Conservation (phyloP, 352 stramenopile genomes). For the Pythium plurisporium region DNA sequence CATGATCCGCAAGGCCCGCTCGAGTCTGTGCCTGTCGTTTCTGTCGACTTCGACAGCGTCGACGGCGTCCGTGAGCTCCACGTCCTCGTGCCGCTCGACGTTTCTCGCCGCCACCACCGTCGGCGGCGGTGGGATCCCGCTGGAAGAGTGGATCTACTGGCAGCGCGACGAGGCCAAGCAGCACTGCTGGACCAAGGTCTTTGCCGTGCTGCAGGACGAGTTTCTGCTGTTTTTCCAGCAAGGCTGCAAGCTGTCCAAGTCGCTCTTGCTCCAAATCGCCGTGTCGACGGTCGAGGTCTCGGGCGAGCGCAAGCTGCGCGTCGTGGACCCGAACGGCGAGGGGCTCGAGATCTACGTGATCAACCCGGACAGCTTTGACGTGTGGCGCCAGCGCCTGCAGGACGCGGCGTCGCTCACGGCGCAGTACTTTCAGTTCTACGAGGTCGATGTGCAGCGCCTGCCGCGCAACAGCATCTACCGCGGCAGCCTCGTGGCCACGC, state of each 20-base stretch:
- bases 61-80: conserved; percentile 24
- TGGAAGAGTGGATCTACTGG: conserved; percentile 85
- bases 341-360: conserved; percentile 73
- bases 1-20: conserved; percentile 21
- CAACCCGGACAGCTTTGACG: conserved; percentile 40
- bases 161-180: conserved; percentile 61
- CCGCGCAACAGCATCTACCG: conserved; percentile 59
- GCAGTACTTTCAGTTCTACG: conserved; percentile 58
- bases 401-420: conserved; percentile 54
- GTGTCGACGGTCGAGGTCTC: conserved; percentile 64
- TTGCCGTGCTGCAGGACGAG: conserved; percentile 71
- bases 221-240: conserved; percentile 80
- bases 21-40: conserved; percentile 17
- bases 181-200: conserved; percentile 81
- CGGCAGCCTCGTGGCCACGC: conserved; percentile 63
- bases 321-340: conserved; percentile 74
- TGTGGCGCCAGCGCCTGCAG: conserved; percentile 54
- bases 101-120: conserved; percentile 33
- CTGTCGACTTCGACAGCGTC: conserved; percentile 16
- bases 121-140: conserved; percentile 28
- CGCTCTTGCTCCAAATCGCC: conserved; percentile 72
- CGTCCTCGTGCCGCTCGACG: conserved; percentile 34
- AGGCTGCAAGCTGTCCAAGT: conserved; percentile 38
- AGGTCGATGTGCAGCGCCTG: conserved; percentile 49
- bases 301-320: conserved; percentile 52